phyloP scores from a whole-genome alignment of 208 protist genomes.

The Trypanosoma platydactyli region DNA sequence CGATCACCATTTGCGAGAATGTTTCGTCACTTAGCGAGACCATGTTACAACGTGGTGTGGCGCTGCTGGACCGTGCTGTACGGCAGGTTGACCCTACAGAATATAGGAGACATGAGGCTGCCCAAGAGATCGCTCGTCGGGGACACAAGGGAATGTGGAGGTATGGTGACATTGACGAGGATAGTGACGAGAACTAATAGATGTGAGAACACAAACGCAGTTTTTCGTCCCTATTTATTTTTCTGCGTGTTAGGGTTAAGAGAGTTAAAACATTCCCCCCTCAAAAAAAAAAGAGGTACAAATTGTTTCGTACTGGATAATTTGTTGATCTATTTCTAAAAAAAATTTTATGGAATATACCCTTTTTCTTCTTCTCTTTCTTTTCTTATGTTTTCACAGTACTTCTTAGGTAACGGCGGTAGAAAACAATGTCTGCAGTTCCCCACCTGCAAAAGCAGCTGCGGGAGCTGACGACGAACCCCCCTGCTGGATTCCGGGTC shows the following conservation, averaged over 20 bases:
- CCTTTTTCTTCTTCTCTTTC: constrained; percentile 20
- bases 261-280: background rate
- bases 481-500: constrained; percentile 91
- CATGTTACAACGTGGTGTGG: constrained; percentile 78
- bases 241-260: no score
- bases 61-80: constrained; percentile 63
- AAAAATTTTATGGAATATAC: no score
- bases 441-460: constrained; percentile 91
- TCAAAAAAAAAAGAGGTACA: constrained; percentile 16
- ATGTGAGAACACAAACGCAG: background rate
- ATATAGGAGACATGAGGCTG: constrained; percentile 67
- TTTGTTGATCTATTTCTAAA: background rate
- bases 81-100: constrained; percentile 40
- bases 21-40: constrained; percentile 72
- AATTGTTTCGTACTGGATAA: background rate
- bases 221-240: background rate
- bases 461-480: constrained; percentile 83
- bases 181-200: constrained; percentile 48
- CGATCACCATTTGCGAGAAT: constrained; percentile 59
- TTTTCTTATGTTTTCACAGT: constrained; percentile 18
- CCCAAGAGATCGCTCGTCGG: constrained; percentile 78
- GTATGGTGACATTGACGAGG: constrained; percentile 84
- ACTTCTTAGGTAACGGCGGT: background rate
- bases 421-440: constrained; percentile 64
- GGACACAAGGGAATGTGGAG: constrained; percentile 82